phyloP scores from a whole-genome alignment of 805 yeast genomes.

The Suhomyces prunicola region DNA sequence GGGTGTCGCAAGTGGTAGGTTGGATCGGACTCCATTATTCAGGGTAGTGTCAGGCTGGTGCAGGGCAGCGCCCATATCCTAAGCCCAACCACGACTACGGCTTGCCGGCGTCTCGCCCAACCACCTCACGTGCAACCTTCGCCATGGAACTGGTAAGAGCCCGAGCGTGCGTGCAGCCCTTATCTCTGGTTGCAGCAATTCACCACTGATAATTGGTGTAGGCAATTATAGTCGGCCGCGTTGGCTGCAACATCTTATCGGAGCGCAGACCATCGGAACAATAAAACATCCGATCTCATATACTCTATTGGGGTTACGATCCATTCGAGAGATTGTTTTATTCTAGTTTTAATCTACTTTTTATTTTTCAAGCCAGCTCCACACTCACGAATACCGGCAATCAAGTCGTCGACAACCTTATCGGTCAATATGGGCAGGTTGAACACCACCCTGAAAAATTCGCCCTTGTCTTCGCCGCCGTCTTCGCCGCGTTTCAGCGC shows the following conservation, averaged over 20 bases:
- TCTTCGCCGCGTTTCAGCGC: conserved; percentile 9
- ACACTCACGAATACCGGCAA: conserved; percentile 22
- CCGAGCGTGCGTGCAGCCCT: background rate
- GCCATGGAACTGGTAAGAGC: background rate
- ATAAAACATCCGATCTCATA: background rate
- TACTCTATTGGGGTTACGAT: too few species aligned
- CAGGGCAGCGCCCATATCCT: background rate
- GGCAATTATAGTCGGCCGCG: background rate
- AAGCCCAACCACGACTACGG: background rate
- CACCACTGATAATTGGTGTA: too few species aligned
- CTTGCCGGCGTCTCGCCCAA: background rate
- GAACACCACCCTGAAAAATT: conserved; percentile 81
- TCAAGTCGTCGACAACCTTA: conserved; percentile 33
- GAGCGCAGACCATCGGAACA: too few species aligned
- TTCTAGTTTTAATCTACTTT: too few species aligned
- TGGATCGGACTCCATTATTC: too few species aligned
- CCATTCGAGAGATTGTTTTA: too few species aligned
- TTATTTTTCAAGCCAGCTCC: background rate
- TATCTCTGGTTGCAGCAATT: background rate
- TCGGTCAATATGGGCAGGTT: conserved; percentile 59
- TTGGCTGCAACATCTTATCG: background rate
- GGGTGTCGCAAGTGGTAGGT: too few species aligned
- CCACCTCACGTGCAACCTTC: background rate
- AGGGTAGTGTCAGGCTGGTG: background rate
- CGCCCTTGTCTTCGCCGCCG: conserved; percentile 52